Evolutionary conservation across 768 basidiomycete species (phyloP), one percentile per base, ranked within the genome.

Genomic region (Mrakia hoshinonis): DNA sequence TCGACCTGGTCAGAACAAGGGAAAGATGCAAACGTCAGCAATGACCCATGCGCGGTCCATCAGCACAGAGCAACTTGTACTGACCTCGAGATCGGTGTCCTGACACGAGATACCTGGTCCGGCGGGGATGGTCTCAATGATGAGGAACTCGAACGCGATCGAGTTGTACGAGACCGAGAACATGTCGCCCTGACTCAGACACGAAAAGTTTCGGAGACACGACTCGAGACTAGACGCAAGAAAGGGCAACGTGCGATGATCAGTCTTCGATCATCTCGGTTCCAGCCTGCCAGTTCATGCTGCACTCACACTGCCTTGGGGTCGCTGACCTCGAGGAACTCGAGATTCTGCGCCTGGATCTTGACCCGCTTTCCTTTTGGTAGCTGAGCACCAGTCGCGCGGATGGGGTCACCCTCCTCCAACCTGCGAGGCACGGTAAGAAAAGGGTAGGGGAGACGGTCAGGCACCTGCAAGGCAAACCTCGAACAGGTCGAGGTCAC

Each of bases 91-190:
- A 84, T 99, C 96, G 0, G 93, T 97, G 77, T 99, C 93, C 65
- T 96, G 81, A 65, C 97, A 85, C 61, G 83, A 87, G 76, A 99
- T 97, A 10, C 93, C 95, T 70, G 86, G 86, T 24, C 89, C 91
- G 10, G 89, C 90, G 55, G 83, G 85, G 13, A 89, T 86, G 20
- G 76, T 78, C 80, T 98, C 95, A 92, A 98, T 96, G 47, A 99
- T 88, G 52, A 97, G 86, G 58, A 99, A 84, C 64, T 93, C 91
- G 78, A 99, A 98, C 26, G 92, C 85, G 76, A 99, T 92, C 0
- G 87, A 87, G 79, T 98, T 98, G 81, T 99, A 97, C n/a, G 84
- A 87, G 77, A 99, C 95, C 81, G 98, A 96, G 78, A 99, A 91
- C 73, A 96, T 95, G 77, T 99, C 96, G 54, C 93, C 93, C 76